These are phyloP conservation scores for Vitis vinifera DNA, from an alignment of 164 flowering plant genomes.

Conservation along the genomic window ASM3070453v1 NC_081811.1:28961501-28962000, in stretches of 20 bases:
- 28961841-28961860: slow-evolving; percentile 70
- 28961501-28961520: slow-evolving; percentile 40
- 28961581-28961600: slow-evolving; percentile 72
- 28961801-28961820: slow-evolving; percentile 57
- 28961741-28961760: slow-evolving; percentile 68
- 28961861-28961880: slow-evolving; percentile 63
- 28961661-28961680: slow-evolving; percentile 47
- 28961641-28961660: slow-evolving; percentile 37
- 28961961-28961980: neutral
- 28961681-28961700: slow-evolving; percentile 65
- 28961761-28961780: slow-evolving; percentile 60
- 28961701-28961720: slow-evolving; percentile 90
- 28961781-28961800: slow-evolving; percentile 44
- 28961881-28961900: slow-evolving; percentile 65
- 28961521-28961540: slow-evolving; percentile 64
- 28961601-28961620: slow-evolving; percentile 47
- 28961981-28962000: neutral
- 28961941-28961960: slow-evolving; percentile 55
- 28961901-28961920: slow-evolving; percentile 59
- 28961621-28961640: slow-evolving; percentile 35
- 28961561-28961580: slow-evolving; percentile 61
- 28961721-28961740: slow-evolving; percentile 63
- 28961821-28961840: slow-evolving; percentile 80
- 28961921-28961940: slow-evolving; percentile 45
- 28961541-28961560: slow-evolving; percentile 70